A percentile compares a stretch with the other conserved stretches of the same genome.
Conservation (phyloP, 1,139 yeast species). For the Torulaspora globosa region DNA sequence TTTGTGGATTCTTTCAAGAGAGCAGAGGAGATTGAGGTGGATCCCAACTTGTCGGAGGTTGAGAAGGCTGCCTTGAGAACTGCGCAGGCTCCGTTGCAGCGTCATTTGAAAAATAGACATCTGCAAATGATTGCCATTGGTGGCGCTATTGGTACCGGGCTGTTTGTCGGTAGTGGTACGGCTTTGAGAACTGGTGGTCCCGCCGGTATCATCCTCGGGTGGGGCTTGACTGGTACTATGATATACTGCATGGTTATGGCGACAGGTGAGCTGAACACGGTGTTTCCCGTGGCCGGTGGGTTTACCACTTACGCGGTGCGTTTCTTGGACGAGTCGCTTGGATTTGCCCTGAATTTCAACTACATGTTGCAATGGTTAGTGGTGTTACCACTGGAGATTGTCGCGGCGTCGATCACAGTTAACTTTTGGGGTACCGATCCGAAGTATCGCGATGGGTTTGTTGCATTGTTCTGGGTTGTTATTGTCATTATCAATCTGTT, state of each 20-base stretch:
- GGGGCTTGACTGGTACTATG: conserved; percentile 49
- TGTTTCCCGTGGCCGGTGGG: conserved; percentile 69
- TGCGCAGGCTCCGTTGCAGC: conserved; percentile 65
- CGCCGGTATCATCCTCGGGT: conserved; percentile 56
- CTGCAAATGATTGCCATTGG: conserved; percentile 66
- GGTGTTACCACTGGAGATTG: conserved; percentile 66
- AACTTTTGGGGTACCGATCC: conserved; percentile 49
- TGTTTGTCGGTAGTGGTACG: conserved; percentile 58
- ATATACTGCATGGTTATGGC: conserved; percentile 67
- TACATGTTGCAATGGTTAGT: conserved; percentile 70
- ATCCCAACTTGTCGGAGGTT: conserved; percentile 59
- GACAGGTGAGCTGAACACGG: conserved; percentile 63
- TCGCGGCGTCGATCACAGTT: conserved; percentile 67
- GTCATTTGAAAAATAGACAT: conserved; percentile 58
- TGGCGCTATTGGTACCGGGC: conserved; percentile 64
- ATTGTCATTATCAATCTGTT: conserved; percentile 56
- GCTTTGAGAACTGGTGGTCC: conserved; percentile 67
- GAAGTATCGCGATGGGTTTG: conserved; percentile 38
- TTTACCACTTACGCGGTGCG: conserved; percentile 65
- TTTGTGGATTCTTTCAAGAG: conserved; percentile 54
- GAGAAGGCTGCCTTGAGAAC: conserved; percentile 65
- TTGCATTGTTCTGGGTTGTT: conserved; percentile 57
- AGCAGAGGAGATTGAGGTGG: conserved; percentile 52
- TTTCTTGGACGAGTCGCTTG: conserved; percentile 67
- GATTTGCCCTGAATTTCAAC: conserved; percentile 72